Evolutionary conservation across 148 eudicot species (phyloP).

Genomic region (Arbutus unedo): DNA sequence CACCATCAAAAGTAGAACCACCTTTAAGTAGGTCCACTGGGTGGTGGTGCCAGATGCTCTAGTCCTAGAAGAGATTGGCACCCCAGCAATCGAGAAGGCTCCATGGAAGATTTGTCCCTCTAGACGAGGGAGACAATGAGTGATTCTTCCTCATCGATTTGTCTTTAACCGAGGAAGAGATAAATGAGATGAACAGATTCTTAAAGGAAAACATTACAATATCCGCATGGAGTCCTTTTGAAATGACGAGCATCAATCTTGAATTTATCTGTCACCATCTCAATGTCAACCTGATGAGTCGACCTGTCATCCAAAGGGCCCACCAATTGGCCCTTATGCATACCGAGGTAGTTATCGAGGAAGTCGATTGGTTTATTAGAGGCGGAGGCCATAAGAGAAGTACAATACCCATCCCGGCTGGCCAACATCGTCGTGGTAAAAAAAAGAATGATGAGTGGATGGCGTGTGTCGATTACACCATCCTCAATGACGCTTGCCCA

Average conservation of each 20-base stretch:
- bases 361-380: neutral
- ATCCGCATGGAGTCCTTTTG: neutral
- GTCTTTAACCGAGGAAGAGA: neutral
- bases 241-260: neutral
- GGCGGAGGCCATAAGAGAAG: too few relatives aligned
- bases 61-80: neutral
- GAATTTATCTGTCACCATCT: neutral
- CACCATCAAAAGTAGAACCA: too few relatives aligned
- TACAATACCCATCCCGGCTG: too few relatives aligned
- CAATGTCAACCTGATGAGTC: too few relatives aligned
- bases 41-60: neutral
- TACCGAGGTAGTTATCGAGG: neutral
- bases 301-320: neutral
- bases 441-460: neutral
- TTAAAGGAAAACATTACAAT: too few relatives aligned
- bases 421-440: too few relatives aligned
- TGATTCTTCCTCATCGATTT: too few relatives aligned
- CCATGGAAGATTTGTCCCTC: neutral
- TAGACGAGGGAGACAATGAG: neutral
- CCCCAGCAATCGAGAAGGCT: neutral
- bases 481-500: neutral
- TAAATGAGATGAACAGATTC: neutral
- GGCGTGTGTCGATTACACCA: neutral
- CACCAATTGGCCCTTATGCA: neutral
- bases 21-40: neutral